Evolutionary conservation across 2,329 filamentous ascomycete species (phyloP).

Genomic region (Aquanectria penicillioides): DNA sequence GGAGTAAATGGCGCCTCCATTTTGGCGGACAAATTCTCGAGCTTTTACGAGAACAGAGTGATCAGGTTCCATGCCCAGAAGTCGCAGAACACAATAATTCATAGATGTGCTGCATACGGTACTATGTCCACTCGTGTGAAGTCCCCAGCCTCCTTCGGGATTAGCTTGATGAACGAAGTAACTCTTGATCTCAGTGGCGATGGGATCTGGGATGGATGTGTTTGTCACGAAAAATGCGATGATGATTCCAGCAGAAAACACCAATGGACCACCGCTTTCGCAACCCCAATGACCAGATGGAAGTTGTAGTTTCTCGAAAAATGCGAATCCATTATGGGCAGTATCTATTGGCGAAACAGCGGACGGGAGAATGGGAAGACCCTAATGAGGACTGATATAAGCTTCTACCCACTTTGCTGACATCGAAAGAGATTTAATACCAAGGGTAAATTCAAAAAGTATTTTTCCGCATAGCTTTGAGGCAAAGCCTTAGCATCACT

Average conservation of each 20-base stretch:
- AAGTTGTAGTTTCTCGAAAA: constrained; percentile 89
- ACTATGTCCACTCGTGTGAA: constrained; percentile 93
- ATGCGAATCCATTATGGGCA: constrained; percentile 82
- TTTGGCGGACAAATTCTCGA: constrained; percentile 78
- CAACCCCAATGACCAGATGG: constrained; percentile 93
- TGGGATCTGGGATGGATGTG: constrained; percentile 81
- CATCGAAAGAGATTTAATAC: constrained; percentile 55
- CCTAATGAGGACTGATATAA: constrained; percentile 57
- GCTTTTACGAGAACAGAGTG: constrained; percentile 87
- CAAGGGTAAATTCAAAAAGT: constrained; percentile 79
- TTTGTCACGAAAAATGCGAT: constrained; percentile 89
- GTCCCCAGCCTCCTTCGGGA: constrained; percentile 92
- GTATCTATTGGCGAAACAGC: constrained; percentile 79
- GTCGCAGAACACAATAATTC: constrained; percentile 84
- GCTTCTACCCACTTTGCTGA: neutral
- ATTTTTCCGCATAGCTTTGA: constrained; percentile 87
- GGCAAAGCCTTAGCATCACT: constrained; percentile 80
- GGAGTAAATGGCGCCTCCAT: constrained; percentile 83
- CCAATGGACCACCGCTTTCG: constrained; percentile 97
- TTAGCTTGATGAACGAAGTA: constrained; percentile 88
- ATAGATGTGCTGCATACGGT: constrained; percentile 88
- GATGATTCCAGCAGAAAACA: constrained; percentile 85
- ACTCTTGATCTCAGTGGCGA: constrained; percentile 88
- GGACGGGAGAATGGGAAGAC: constrained; percentile 74
- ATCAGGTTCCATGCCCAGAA: constrained; percentile 84